Evolutionary conservation across 2,329 filamentous ascomycete genomes (phyloP).

Genomic region (Didymosphaeria variabile): DNA sequence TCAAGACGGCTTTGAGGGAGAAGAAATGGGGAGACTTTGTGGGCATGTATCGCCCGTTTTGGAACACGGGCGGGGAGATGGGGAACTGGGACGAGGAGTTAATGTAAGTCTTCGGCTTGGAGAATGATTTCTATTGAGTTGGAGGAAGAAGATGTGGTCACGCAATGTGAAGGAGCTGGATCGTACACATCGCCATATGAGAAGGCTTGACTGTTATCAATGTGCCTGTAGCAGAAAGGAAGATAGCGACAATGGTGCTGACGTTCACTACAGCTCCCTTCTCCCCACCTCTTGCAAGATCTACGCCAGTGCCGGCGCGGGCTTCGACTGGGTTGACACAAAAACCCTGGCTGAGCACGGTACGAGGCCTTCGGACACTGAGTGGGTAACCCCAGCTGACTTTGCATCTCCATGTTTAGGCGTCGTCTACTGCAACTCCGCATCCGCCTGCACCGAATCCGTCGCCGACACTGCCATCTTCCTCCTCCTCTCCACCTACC

Average conservation of each 20-base stretch:
- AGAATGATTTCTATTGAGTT: too few species aligned
- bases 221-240: neutral
- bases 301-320: constrained; percentile 68
- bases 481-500: constrained; percentile 74
- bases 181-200: too few species aligned
- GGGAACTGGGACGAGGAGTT: constrained; percentile 69
- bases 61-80: constrained; percentile 72
- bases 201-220: too few species aligned
- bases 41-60: constrained; percentile 66
- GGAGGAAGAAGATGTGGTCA: too few species aligned
- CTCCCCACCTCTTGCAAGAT: constrained; percentile 64
- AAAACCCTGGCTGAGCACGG: constrained; percentile 67
- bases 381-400: too few species aligned
- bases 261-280: constrained; percentile 44
- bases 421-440: constrained; percentile 77
- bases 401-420: constrained; percentile 29
- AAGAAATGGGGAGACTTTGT: constrained; percentile 55
- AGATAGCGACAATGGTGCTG: constrained; percentile 7
- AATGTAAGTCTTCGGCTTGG: constrained; percentile 47
- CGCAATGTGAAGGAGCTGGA: neutral
- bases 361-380: too few species aligned
- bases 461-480: constrained; percentile 77
- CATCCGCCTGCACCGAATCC: constrained; percentile 74
- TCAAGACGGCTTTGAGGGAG: constrained; percentile 50
- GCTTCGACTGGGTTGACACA: constrained; percentile 71